A percentile compares a stretch with the other conserved stretches of the same genome.
These are phyloP conservation scores for Avena sativa DNA, from an alignment of 176 grass and related monocot genomes.

Conservation along the genomic window DNA sequence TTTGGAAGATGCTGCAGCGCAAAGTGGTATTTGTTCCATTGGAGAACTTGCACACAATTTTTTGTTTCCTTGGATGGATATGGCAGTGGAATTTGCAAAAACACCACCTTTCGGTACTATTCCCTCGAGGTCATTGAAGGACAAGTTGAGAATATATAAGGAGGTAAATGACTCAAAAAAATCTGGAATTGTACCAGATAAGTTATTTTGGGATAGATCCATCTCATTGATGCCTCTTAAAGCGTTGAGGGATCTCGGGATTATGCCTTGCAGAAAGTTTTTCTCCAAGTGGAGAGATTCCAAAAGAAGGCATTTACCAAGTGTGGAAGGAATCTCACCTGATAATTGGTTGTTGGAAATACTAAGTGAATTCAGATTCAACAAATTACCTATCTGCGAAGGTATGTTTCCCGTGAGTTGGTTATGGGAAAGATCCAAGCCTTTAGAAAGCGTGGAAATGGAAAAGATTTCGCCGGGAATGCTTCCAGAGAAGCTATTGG, in stretches of 20 bases:
- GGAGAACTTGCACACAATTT: constrained; percentile 8
- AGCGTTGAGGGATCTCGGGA: neutral
- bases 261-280: neutral
- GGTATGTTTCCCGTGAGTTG: neutral
- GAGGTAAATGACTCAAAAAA: neutral
- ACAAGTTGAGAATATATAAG: neutral
- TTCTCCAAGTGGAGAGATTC: neutral
- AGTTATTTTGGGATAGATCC: neutral
- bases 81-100: neutral
- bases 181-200: neutral
- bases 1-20: neutral
- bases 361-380: neutral
- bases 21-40: neutral
- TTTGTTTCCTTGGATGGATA: constrained; percentile 12
- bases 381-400: neutral
- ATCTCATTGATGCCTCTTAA: constrained; percentile 6
- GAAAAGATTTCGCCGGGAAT: neutral
- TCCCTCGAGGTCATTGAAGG: neutral
- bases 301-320: neutral
- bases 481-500: neutral
- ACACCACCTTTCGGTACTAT: neutral
- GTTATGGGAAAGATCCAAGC: constrained; percentile 12
- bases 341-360: constrained; percentile 9
- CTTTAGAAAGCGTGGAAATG: neutral
- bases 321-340: neutral